Conservation (phyloP, 768 basidiomycete genomes). For the Boletus sensibilis region DNA sequence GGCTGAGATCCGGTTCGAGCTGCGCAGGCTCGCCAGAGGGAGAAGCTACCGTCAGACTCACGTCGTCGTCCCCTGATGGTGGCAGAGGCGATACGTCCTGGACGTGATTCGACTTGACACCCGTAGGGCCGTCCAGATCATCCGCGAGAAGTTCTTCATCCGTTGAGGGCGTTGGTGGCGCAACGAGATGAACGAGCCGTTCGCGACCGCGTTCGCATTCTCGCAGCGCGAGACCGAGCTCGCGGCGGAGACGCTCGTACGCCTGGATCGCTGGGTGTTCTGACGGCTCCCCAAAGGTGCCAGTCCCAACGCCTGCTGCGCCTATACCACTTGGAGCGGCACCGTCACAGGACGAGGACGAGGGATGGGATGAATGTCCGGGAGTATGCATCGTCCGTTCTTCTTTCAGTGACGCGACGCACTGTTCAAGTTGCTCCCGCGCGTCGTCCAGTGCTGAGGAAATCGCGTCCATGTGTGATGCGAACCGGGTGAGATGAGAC, state of each 20-base stretch:
- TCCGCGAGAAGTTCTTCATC: conserved; percentile 37
- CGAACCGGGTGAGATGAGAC: conserved; percentile 65
- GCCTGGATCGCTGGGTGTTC: conserved; percentile 59
- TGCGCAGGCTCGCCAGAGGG: conserved; percentile 27
- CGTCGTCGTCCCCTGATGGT: neutral
- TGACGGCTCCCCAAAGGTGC: conserved; percentile 11
- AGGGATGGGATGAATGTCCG: conserved; percentile 22
- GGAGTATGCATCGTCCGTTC: conserved; percentile 22
- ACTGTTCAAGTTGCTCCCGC: conserved; percentile 60
- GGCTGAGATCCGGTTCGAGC: neutral
- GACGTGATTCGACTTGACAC: neutral
- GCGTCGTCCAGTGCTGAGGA: conserved; percentile 70
- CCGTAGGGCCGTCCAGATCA: neutral
- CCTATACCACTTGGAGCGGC: neutral
- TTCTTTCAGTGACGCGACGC: conserved; percentile 56
- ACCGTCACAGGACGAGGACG: conserved; percentile 18
- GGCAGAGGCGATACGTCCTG: neutral
- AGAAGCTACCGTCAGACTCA: conserved; percentile 7
- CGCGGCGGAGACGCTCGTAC: conserved; percentile 72
- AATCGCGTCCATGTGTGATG: conserved; percentile 70
- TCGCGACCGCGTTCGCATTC: conserved; percentile 82
- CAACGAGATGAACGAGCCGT: conserved; percentile 55
- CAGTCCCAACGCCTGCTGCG: too few species aligned
- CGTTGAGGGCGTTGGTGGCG: conserved; percentile 38
- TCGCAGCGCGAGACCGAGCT: conserved; percentile 73